Conservation (phyloP, 495 filamentous ascomycete genomes). For the Talaromyces trachyspermus region DNA sequence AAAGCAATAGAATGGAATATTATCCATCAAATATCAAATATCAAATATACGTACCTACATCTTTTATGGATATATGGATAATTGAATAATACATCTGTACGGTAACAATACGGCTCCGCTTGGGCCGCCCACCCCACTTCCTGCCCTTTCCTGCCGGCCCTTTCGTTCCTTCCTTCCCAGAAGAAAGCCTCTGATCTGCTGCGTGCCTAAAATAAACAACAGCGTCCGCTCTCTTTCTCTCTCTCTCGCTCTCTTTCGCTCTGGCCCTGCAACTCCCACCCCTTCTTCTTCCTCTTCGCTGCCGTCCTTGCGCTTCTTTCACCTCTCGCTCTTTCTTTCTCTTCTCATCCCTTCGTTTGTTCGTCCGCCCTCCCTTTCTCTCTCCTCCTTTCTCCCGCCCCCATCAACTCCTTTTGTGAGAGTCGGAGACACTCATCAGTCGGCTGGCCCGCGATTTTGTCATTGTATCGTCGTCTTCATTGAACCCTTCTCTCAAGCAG, state of each 20-base stretch:
- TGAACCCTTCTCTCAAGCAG: too few species aligned
- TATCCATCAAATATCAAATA: too few species aligned
- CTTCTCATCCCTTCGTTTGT: conserved; percentile 29
- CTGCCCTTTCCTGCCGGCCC: neutral
- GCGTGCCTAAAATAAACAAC: conserved; percentile 8
- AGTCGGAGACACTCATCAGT: conserved; percentile 7
- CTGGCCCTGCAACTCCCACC: too few species aligned
- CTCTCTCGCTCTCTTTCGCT: conserved; percentile 9
- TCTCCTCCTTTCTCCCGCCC: too few species aligned
- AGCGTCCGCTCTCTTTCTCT: neutral
- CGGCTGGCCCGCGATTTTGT: neutral
- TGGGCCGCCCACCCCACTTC: neutral
- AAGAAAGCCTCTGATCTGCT: conserved; percentile 4
- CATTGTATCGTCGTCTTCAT: conserved; percentile 1
- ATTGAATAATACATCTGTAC: too few species aligned
- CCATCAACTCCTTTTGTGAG: neutral
- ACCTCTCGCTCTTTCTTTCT: conserved; percentile 11
- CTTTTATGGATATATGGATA: too few species aligned
- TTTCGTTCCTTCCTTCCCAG: neutral
- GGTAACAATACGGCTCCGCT: too few species aligned
- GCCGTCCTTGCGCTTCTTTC: conserved; percentile 6
- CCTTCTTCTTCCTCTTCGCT: conserved; percentile 7
- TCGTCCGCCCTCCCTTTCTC: conserved; percentile 16
- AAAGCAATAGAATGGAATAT: too few species aligned
- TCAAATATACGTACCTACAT: too few species aligned